These are phyloP conservation scores for Orychophragmus violaceus DNA, from an alignment of 345 rosid species.

Conservation along the genomic window DNA sequence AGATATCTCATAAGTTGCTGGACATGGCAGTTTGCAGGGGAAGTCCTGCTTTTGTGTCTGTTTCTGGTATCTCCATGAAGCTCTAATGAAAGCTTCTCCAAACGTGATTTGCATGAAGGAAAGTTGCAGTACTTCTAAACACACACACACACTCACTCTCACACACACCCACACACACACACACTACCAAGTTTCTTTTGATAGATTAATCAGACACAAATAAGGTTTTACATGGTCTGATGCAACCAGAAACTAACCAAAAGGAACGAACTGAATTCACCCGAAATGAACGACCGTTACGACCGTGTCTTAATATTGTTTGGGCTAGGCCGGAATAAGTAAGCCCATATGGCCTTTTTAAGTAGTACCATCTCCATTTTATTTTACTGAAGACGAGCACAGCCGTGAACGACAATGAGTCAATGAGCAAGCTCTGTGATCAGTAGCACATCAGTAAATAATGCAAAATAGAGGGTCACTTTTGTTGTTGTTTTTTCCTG, in stretches of 20 bases:
- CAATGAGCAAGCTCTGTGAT: background rate
- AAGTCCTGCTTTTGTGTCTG: background rate
- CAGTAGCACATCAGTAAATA: constrained; percentile 26
- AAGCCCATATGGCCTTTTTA: background rate
- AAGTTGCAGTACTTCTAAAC: background rate
- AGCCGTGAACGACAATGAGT: background rate
- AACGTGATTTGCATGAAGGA: background rate
- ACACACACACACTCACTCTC: no score
- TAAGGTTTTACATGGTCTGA: background rate
- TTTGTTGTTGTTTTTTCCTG: background rate
- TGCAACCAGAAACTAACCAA: constrained; percentile 2
- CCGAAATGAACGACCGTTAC: background rate
- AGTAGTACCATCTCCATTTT: background rate
- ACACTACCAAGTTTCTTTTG: constrained; percentile 5
- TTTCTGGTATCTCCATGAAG: background rate
- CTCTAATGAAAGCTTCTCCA: background rate
- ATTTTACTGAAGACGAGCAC: no score
- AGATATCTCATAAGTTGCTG: constrained; percentile 9
- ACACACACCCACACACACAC: no score
- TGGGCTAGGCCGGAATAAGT: background rate
- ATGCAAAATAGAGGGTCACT: constrained; percentile 8
- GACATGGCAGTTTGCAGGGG: background rate
- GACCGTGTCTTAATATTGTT: background rate
- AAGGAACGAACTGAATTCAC: background rate
- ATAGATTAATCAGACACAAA: constrained; percentile 7